Percentiles rank a stretch among this genome's conserved stretches.
Evolutionary conservation across 2,329 filamentous ascomycete genomes (phyloP).

Genomic region (Aspergillus neotritici): DNA sequence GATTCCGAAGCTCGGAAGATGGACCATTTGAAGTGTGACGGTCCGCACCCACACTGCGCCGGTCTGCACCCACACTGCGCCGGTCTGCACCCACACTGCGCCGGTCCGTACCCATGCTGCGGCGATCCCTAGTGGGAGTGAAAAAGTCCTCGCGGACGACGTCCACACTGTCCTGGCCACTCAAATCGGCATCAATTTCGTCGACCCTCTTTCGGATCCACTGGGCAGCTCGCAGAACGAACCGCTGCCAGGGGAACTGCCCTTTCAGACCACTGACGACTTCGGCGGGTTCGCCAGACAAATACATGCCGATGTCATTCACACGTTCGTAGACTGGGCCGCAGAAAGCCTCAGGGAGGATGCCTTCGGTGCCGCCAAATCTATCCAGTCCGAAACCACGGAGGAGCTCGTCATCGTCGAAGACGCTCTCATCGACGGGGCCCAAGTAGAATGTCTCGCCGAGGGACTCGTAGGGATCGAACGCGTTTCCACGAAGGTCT

Average conservation of each 20-base stretch:
- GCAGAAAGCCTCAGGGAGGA: constrained; percentile 33
- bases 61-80: constrained; percentile 4
- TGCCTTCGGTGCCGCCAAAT: constrained; percentile 35
- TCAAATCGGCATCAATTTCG: constrained; percentile 43
- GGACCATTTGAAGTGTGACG: too few species aligned
- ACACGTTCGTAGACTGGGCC: constrained; percentile 35
- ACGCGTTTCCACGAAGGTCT: constrained; percentile 22
- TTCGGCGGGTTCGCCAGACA: constrained; percentile 23
- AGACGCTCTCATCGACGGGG: constrained; percentile 14
- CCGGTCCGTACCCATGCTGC: constrained; percentile 16
- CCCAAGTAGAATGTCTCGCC: constrained; percentile 37
- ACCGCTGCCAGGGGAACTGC: constrained; percentile 47
- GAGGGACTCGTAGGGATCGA: constrained; percentile 38
- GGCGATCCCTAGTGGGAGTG: constrained; percentile 1
- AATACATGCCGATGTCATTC: constrained; percentile 31
- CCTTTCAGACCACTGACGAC: constrained; percentile 40
- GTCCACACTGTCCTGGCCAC: constrained; percentile 39
- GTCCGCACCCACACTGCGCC: not conserved
- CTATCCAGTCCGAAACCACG: constrained; percentile 26
- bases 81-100: not conserved
- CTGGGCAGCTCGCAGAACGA: constrained; percentile 40
- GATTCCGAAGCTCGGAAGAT: too few species aligned
- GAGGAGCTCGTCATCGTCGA: constrained; percentile 9
- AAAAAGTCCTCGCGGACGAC: constrained; percentile 24
- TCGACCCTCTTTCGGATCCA: constrained; percentile 44